Conservation (phyloP, 352 stramenopile species). For the Phytopythium sindhum region DNA sequence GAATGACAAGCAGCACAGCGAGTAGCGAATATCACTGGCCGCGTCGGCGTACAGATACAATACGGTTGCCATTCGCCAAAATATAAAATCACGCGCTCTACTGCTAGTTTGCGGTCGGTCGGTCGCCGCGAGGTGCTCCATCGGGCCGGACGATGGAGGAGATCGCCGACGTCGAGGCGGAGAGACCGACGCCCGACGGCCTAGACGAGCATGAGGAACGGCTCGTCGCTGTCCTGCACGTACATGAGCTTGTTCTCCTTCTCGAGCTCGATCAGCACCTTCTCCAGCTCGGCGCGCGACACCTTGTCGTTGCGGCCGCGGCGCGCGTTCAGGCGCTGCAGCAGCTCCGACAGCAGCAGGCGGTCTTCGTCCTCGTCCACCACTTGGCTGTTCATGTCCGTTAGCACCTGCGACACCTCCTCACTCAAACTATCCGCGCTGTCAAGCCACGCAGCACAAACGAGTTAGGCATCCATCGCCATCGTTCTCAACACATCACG, state of each 20-base stretch:
- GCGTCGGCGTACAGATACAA: slow-evolving; percentile 5
- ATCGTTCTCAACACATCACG: not conserved
- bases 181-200: not conserved
- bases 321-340: slow-evolving; percentile 51
- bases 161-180: not conserved
- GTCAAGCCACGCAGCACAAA: slow-evolving; percentile 11
- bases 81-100: slow-evolving; percentile 25
- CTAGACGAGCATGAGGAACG: slow-evolving; percentile 87
- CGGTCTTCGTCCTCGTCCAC: slow-evolving; percentile 69
- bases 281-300: slow-evolving; percentile 53
- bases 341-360: slow-evolving; percentile 53
- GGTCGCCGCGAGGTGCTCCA: not conserved
- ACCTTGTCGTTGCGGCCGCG: slow-evolving; percentile 28
- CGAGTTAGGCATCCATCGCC: not conserved
- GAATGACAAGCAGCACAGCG: slow-evolving; percentile 7
- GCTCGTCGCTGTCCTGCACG: slow-evolving; percentile 75
- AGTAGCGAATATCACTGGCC: not conserved
- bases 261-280: slow-evolving; percentile 70
- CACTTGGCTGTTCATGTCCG: slow-evolving; percentile 46
- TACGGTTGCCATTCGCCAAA: slow-evolving; percentile 20
- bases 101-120: not conserved
- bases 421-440: slow-evolving; percentile 62
- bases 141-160: not conserved
- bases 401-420: slow-evolving; percentile 55
- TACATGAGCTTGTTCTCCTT: slow-evolving; percentile 91